Conservation (phyloP, 2,329 filamentous ascomycete genomes). For the Alternaria sp. region DNA sequence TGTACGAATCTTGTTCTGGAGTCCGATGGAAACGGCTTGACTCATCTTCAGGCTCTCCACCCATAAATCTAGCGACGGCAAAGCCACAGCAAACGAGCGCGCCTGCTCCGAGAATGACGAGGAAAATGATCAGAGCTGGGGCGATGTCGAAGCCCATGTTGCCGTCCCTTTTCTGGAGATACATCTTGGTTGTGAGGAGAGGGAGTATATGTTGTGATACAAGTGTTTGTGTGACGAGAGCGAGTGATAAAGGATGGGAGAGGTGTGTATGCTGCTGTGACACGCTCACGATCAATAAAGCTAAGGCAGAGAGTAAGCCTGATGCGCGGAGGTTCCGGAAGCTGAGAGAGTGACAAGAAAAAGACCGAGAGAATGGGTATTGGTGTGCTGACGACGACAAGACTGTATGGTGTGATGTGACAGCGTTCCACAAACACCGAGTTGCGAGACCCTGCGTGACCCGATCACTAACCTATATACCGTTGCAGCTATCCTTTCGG, state of each 20-base stretch:
- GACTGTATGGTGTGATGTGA: slow-evolving; percentile 11
- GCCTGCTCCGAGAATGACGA: slow-evolving; percentile 39
- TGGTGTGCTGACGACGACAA: slow-evolving; percentile 10
- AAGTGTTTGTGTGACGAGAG: neutral
- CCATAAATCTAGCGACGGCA: slow-evolving; percentile 32
- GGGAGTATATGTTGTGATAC: neutral
- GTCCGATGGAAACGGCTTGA: slow-evolving; percentile 16
- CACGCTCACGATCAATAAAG: neutral
- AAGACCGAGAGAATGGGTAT: slow-evolving; percentile 9
- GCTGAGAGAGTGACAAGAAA: slow-evolving; percentile 8
- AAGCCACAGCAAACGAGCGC: slow-evolving; percentile 30
- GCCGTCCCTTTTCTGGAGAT: slow-evolving; percentile 29
- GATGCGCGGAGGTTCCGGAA: slow-evolving; percentile 17
- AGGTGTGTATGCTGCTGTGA: neutral
- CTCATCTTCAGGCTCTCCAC: slow-evolving; percentile 16
- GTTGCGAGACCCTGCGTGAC: neutral
- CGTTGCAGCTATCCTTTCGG: slow-evolving; percentile 1
- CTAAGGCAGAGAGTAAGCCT: neutral
- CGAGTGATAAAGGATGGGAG: neutral
- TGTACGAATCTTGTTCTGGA: slow-evolving; percentile 44
- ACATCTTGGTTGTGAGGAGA: slow-evolving; percentile 13
- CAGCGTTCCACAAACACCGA: slow-evolving; percentile 1
- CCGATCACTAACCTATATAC: slow-evolving; percentile 6
- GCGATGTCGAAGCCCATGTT: slow-evolving; percentile 40
- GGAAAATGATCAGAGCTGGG: slow-evolving; percentile 39